Base-by-base conservation (phyloP, 345 rosid genomes). In the Dovyalis caffra region DNA sequence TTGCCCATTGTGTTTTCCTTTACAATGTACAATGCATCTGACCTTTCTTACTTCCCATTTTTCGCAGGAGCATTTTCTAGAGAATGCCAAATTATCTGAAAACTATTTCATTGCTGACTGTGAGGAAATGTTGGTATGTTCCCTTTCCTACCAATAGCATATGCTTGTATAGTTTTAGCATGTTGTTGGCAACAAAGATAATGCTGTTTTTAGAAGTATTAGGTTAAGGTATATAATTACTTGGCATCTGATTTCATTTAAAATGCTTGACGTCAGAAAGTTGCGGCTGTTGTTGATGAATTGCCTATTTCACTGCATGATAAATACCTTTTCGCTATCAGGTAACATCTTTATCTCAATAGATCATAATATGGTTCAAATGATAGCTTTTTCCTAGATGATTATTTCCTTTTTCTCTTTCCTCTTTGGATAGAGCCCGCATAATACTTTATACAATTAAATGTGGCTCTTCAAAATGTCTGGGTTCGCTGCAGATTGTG, bases 81-180 rank as follows among this genome's bases (percentile, higher is more conserved):
- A 88, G 77, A 92, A 95, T 81, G 93, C 97, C 66, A 95, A 88
- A 78, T 70, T 95, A 71, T 95, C 97, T 72, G 84, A 84, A 35
- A 89, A 92, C 77, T 95, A 90, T 84, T 95, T 95, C 82, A 91
- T 95, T 43, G 74, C 95, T 32, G 83, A 92, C 80, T 89, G 92
- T 58, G 97, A 91, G 79, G 91, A 89, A 40, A 75, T 91, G 72
- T 73, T 95, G 90, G 99, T 95, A 87, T 28, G 80, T n/a, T 62
- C 37, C 40, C 49, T 49, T 63, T 53, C 58, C 38, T 58, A 6
- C 62, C 62, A 34, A 0, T 20, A n/a, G 70, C 23, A 67, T 15
- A 64, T 28, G 45, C 57, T 18, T 33, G 57, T 12, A 34, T 68
- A n/a, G 4, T 32, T 77, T 53, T 65, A 57, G 60, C 43, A 23